Base-by-base conservation (phyloP, 2,329 filamentous ascomycete species). In the Sclerotinia spermophila region DNA sequence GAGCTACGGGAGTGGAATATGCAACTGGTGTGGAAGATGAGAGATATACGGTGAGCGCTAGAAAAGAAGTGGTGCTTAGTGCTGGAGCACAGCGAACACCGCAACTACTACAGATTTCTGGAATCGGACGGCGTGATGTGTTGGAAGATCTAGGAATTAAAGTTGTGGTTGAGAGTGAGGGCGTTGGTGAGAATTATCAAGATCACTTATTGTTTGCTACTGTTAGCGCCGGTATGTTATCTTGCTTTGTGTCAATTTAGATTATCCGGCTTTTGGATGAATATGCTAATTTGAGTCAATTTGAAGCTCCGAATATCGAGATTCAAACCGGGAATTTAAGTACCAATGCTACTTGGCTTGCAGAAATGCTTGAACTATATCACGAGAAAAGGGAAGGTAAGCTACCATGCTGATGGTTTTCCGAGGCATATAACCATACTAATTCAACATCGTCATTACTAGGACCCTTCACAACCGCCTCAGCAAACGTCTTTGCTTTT, bases 111-210 rank as follows among this genome's bases (percentile, higher is more conserved):
- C 83, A 84, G 76, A 80, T 86, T 0, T 85, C 83, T 59, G 85
- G 85, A 8, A 81, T 87, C 42, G 85, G 85, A 0, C 81, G 82
- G 2, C 79, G 79, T 3, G 75, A 78, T 0, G 80, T 85, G 55
- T 80, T 87, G 4, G 71, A 80, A 6, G 76, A 78, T 21, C 81
- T 83, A 61, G 78, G 82, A 30, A 86, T 87, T 53, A 17, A 55
- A 5, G 75, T 80, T 0, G 73, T 85, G 1, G 73, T 86, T 4
- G 80, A 81, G 44, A 80, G 84, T 3, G 83, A 83, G 0, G 84
- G 84, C 2, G 86, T 87, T 1, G 86, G 85, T 5, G 80, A 85
- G 74, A 83, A 85, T 68, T 81, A 87, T 71, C 81, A 82, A 68
- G 85, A 87, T 69, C 80, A 82, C 33, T 30, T 48, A 17, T 65